Evolutionary conservation across 2,329 filamentous ascomycete species (phyloP), one percentile per base, ranked within the genome.

Genomic region (Hirsutella rhossiliensis): DNA sequence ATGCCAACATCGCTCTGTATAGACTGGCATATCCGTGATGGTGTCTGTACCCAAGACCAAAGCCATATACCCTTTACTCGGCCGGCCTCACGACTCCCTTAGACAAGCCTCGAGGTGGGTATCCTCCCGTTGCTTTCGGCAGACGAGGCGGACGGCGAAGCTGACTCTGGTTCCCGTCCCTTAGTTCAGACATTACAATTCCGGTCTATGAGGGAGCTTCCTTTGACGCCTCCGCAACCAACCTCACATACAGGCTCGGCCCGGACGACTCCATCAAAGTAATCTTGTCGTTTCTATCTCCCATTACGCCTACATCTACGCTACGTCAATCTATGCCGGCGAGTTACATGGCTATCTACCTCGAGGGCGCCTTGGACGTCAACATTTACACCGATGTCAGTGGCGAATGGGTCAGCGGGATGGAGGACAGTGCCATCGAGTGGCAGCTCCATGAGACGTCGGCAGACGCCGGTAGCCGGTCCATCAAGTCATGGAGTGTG

Each of bases 261-360:
- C 57, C 51, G 5, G 53, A 60, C 11, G 52, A 48, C 20, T 50
- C 34, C 44, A 6, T 54, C 54, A 13, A 54, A 56, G 53, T 76
- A 20, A 67, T 59, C 4, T 61, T 76, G 31, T 72, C 71, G 2
- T 75, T 84, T 60, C 67, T 89, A 42, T 89, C 84, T 8, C 85
- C 85, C 4, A 82, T 92, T 41, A 90, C 85, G 0, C 84, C 85
- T 2, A 85, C 82, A 1, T 89, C 85, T 45, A 89, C 84, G 39
- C 68, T 89, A 54, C 75, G 85, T 50, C 85, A 90, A 66, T 80
- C 84, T 15, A 76, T 92, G 29, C 87, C 87, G n/a, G 87, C 86
- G 11, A 80, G 82, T 23, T 94, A 94, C 58, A 57, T 94, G 48
- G 83, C 77, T 6, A 71, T 90, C 36, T 64, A 80, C 54, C 83